phyloP scores from a whole-genome alignment of 345 rosid species.

The Syzygium oleosum region DNA sequence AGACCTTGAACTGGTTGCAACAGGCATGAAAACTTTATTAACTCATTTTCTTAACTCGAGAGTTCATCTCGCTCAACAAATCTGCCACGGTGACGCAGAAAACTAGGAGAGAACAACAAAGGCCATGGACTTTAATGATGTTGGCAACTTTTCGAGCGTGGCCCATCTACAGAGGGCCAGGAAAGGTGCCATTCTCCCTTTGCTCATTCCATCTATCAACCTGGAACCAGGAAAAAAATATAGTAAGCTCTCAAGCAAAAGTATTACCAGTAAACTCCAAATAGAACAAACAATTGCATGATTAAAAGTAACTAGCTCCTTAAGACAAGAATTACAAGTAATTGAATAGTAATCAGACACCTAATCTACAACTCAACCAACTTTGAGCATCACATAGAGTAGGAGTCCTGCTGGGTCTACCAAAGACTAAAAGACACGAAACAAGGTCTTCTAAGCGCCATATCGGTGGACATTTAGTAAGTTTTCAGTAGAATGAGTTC shows the following conservation, averaged over 20 bases:
- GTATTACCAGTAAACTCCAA: neutral
- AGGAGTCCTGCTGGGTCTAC: neutral
- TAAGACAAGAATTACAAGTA: neutral
- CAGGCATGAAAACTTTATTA: conserved; percentile 22
- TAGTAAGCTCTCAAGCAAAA: neutral
- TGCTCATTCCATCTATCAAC: conserved; percentile 95
- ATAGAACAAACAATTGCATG: neutral
- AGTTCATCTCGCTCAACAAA: conserved; percentile 13
- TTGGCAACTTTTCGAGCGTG: neutral
- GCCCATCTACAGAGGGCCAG: conserved; percentile 76
- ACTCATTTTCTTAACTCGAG: conserved; percentile 12
- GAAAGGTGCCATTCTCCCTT: conserved; percentile 93
- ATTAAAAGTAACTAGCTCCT: neutral
- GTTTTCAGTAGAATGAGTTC: neutral
- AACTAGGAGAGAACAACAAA: neutral
- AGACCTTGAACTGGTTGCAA: conserved; percentile 8
- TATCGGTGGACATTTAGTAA: neutral
- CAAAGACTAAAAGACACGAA: neutral
- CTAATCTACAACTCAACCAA: neutral
- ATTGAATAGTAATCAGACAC: neutral
- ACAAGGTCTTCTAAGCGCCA: neutral
- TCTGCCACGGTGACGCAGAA: neutral
- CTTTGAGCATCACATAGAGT: neutral
- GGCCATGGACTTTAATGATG: neutral
- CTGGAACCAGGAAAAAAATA: conserved; percentile 20